Conservation (phyloP, 495 filamentous ascomycete species). For the Penicillium roqueforti region DNA sequence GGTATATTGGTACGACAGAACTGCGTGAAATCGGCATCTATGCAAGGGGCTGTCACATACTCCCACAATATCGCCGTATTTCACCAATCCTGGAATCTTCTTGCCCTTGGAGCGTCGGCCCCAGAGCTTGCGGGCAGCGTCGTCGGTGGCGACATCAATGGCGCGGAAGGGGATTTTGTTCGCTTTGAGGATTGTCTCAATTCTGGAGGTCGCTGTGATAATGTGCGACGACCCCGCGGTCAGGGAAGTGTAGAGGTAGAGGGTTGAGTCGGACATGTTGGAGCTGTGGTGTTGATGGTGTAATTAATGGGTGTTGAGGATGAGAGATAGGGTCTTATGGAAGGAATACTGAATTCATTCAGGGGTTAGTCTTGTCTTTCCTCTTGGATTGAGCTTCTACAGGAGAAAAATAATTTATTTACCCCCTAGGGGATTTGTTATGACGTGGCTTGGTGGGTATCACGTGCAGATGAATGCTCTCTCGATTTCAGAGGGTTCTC, state of each 20-base stretch:
- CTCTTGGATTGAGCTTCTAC: background rate
- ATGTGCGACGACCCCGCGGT: constrained; percentile 98
- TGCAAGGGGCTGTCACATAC: constrained; percentile 50
- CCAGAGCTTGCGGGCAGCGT: constrained; percentile 87
- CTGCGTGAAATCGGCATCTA: background rate
- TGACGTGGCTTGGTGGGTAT: constrained; percentile 11
- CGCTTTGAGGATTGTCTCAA: constrained; percentile 94
- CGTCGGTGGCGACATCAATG: constrained; percentile 88
- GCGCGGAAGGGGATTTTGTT: constrained; percentile 91
- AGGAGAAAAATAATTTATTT: constrained; percentile 9
- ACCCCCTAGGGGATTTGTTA: constrained; percentile 5
- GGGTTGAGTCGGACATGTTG: constrained; percentile 60
- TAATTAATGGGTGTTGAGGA: background rate
- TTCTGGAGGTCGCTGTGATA: constrained; percentile 87
- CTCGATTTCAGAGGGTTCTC: background rate
- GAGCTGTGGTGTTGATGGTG: background rate
- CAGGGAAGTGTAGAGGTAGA: constrained; percentile 91
- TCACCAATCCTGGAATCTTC: constrained; percentile 86
- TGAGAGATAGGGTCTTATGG: background rate
- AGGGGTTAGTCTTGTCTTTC: background rate
- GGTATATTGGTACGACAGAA: background rate
- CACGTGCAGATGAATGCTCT: constrained; percentile 1
- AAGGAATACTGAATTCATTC: background rate
- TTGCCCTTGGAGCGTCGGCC: constrained; percentile 70
- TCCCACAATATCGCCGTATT: constrained; percentile 78